A percentile compares a stretch with the other conserved stretches of the same genome.
Conservation (phyloP, 2,329 filamentous ascomycete species). For the Phyllosticta capitalensis region DNA sequence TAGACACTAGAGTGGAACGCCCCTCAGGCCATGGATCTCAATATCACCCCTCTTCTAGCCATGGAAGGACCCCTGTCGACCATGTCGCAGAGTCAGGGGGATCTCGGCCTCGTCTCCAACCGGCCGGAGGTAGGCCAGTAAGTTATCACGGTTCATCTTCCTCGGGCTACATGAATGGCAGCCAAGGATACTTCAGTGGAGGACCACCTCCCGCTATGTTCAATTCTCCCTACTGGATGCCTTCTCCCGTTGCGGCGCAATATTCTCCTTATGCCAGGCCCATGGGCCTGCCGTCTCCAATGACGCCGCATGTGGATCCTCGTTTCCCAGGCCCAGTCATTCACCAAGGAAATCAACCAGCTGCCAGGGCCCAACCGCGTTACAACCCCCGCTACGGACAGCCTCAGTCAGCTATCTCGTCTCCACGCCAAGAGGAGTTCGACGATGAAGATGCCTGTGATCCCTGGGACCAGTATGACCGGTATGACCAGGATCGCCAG, state of each 20-base stretch:
- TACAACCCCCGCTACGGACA: background rate
- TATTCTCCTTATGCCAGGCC: constrained; percentile 11
- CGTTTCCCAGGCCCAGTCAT: background rate
- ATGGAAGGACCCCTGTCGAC: constrained; percentile 17
- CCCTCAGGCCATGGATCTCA: constrained; percentile 20
- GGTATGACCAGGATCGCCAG: background rate
- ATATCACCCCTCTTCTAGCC: constrained; percentile 19
- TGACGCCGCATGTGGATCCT: background rate
- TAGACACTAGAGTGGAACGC: constrained; percentile 23
- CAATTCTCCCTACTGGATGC: constrained; percentile 15
- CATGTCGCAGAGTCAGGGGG: constrained; percentile 16
- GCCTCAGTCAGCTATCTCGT: background rate
- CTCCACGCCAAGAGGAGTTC: background rate
- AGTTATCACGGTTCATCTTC: constrained; percentile 24
- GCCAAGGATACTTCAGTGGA: constrained; percentile 16
- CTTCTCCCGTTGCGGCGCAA: constrained; percentile 15
- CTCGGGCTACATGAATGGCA: constrained; percentile 16
- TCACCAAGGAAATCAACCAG: background rate
- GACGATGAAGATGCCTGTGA: background rate
- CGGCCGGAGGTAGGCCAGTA: constrained; percentile 19
- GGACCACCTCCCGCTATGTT: constrained; percentile 25
- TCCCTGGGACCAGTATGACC: background rate
- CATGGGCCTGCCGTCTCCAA: constrained; percentile 10
- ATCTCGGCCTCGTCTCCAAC: constrained; percentile 18
- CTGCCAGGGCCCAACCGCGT: background rate